Evolutionary conservation across 176 grass and related monocot species (phyloP).

Genomic region (Eragrostis curvula): DNA sequence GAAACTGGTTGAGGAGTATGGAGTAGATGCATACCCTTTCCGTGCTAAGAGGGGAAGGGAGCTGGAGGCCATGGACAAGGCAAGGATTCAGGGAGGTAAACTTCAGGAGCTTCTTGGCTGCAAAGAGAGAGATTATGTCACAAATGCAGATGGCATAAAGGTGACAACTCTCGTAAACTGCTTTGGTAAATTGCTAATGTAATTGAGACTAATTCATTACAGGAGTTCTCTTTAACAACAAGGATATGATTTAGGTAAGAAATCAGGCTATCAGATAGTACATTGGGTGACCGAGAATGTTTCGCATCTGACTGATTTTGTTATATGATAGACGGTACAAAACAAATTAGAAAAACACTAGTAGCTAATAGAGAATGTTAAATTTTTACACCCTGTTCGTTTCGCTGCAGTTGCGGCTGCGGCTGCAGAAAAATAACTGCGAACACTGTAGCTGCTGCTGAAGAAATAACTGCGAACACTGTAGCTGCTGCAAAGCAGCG

Average conservation of each 20-base stretch:
- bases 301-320: not conserved
- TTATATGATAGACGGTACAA: not conserved
- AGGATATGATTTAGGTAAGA: not conserved
- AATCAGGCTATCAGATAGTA: not conserved
- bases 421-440: too few relatives aligned
- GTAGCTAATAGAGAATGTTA: too few relatives aligned
- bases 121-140: slow-evolving; percentile 49
- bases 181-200: slow-evolving; percentile 4
- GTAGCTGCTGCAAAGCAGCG: too few relatives aligned
- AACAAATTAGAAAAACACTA: not conserved
- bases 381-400: too few relatives aligned
- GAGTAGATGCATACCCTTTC: slow-evolving; percentile 57
- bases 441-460: too few relatives aligned
- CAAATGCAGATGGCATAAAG: slow-evolving; percentile 46
- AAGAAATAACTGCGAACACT: too few relatives aligned
- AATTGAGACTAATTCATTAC: not conserved
- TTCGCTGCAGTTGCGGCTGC: too few relatives aligned
- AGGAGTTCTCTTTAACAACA: not conserved
- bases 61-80: slow-evolving; percentile 51
- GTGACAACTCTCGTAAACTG: slow-evolving; percentile 22
- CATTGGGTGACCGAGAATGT: not conserved
- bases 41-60: slow-evolving; percentile 48
- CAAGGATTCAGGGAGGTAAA: slow-evolving; percentile 48
- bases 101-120: slow-evolving; percentile 63
- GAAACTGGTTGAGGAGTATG: slow-evolving; percentile 50